These are phyloP conservation scores for Xylariaceae sp. DNA, from an alignment of 2,329 filamentous ascomycete genomes.

Conservation along the genomic window DNA sequence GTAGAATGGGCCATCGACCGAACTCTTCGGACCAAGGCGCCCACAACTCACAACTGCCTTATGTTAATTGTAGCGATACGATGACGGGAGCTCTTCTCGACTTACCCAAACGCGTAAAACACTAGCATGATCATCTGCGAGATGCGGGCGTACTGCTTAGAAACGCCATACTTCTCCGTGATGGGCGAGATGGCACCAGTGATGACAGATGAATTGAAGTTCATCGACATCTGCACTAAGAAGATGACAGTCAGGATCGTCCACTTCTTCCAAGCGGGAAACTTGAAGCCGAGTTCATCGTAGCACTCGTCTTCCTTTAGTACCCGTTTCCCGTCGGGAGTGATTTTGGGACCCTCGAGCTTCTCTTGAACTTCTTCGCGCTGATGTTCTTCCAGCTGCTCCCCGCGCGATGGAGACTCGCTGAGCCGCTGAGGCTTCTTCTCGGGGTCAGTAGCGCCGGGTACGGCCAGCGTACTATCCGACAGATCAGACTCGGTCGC, in stretches of 20 bases:
- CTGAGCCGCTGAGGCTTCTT: background rate
- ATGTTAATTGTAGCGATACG: background rate
- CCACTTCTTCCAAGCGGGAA: constrained; percentile 44
- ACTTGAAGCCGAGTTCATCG: constrained; percentile 38
- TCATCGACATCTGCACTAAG: constrained; percentile 46
- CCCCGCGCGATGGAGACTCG: background rate
- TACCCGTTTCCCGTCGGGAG: constrained; percentile 30
- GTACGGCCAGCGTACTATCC: background rate
- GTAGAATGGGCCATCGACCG: constrained; percentile 44
- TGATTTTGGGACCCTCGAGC: constrained; percentile 2
- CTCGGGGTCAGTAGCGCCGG: background rate
- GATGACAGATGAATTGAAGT: constrained; percentile 46
- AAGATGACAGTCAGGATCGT: constrained; percentile 42
- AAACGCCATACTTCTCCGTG: constrained; percentile 37
- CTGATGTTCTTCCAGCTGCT: background rate
- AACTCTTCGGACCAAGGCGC: constrained; percentile 48
- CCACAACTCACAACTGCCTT: constrained; percentile 46
- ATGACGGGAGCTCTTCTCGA: background rate
- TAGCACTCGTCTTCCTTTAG: constrained; percentile 45
- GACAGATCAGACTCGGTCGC: background rate
- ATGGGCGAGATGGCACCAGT: constrained; percentile 39
- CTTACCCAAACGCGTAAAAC: constrained; percentile 37
- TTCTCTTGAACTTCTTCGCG: constrained; percentile 1
- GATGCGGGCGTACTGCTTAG: constrained; percentile 39
- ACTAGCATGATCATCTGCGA: constrained; percentile 43